Percentiles rank a stretch among this genome's conserved stretches.
These are phyloP conservation scores for Phytophthora syringae DNA, from an alignment of 352 stramenopile genomes.

Conservation along the genomic window DNA sequence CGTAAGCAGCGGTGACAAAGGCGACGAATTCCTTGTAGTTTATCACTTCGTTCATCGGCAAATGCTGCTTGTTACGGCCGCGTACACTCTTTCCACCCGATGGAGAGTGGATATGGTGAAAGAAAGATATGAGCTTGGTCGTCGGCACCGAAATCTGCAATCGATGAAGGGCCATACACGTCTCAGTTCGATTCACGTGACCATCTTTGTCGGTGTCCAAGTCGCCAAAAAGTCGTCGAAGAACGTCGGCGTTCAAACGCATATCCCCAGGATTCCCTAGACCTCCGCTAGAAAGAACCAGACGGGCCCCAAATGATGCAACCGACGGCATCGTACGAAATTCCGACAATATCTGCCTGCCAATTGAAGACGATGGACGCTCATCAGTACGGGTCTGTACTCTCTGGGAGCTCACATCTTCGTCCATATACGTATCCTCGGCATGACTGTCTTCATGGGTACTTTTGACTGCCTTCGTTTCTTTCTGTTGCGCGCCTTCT, in stretches of 20 bases:
- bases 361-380: conserved; percentile 50
- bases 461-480: not conserved
- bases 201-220: conserved; percentile 74
- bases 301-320: conserved; percentile 58
- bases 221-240: conserved; percentile 83
- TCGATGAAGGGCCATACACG: conserved; percentile 73
- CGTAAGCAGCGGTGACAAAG: conserved; percentile 66
- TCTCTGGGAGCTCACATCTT: conserved; percentile 15
- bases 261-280: conserved; percentile 14
- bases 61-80: conserved; percentile 9
- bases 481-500: not conserved
- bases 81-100: conserved; percentile 5
- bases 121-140: conserved; percentile 70
- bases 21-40: conserved; percentile 82
- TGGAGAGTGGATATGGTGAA: conserved; percentile 51
- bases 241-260: conserved; percentile 56
- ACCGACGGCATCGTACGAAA: conserved; percentile 69
- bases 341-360: conserved; percentile 74
- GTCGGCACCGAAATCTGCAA: conserved; percentile 70
- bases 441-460: not conserved
- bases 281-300: conserved; percentile 16
- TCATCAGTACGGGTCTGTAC: not conserved
- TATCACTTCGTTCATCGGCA: conserved; percentile 67
- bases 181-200: conserved; percentile 75
- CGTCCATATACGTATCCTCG: not conserved